Evolutionary conservation across 495 filamentous ascomycete genomes (phyloP).

Genomic region (Schizothecium vesticola): DNA sequence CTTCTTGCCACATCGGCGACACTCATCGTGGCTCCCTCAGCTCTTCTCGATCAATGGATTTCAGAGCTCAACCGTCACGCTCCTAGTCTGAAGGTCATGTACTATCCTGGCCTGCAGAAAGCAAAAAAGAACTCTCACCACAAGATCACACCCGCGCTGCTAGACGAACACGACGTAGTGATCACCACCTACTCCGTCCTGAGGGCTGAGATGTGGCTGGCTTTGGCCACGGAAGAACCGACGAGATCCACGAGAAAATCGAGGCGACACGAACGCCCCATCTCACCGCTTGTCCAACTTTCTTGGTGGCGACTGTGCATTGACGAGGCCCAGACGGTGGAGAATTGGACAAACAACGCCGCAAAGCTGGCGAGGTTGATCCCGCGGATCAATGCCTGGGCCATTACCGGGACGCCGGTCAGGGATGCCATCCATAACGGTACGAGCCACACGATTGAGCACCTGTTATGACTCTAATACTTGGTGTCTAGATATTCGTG

Average conservation of each 20-base stretch:
- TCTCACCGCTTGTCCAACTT: conserved; percentile 70
- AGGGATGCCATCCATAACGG: conserved; percentile 62
- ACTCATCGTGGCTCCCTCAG: conserved; percentile 78
- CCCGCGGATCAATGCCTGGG: conserved; percentile 83
- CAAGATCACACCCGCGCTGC: conserved; percentile 42
- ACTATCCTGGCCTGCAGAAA: conserved; percentile 45
- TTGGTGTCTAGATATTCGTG: conserved; percentile 47
- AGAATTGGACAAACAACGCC: conserved; percentile 77
- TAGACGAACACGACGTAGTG: conserved; percentile 68
- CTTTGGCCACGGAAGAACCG: conserved; percentile 56
- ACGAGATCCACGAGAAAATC: conserved; percentile 59
- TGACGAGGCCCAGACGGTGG: conserved; percentile 95
- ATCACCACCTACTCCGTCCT: conserved; percentile 83
- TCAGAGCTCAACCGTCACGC: conserved; percentile 67
- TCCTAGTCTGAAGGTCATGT: conserved; percentile 33
- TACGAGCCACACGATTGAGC: background rate
- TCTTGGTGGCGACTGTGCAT: conserved; percentile 91
- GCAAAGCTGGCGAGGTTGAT: conserved; percentile 74
- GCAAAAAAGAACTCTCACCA: conserved; percentile 21
- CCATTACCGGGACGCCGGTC: conserved; percentile 86
- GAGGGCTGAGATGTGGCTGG: conserved; percentile 69
- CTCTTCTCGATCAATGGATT: conserved; percentile 83
- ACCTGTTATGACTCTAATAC: background rate
- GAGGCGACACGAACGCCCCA: conserved; percentile 60
- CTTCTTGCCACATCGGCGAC: conserved; percentile 58